phyloP scores from a whole-genome alignment of 140 eudicot species.

The Stevia rebaudiana region DNA sequence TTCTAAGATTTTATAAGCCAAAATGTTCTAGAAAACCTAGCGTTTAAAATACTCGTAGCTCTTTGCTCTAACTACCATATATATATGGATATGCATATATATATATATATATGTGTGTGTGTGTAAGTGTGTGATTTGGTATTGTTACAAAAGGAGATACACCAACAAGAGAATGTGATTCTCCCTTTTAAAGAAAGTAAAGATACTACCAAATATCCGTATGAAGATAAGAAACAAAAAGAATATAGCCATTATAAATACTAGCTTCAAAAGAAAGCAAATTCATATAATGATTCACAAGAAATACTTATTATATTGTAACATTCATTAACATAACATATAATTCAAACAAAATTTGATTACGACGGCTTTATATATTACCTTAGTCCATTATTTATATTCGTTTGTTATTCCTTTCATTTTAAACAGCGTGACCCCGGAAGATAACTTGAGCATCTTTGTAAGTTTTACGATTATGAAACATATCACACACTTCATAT shows the following conservation, averaged over 20 bases:
- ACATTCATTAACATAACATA: not conserved
- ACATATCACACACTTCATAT: too few relatives aligned
- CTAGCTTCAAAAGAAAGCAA: slow-evolving; percentile 36
- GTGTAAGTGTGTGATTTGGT: not conserved
- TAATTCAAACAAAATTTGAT: not conserved
- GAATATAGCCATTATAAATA: slow-evolving; percentile 23
- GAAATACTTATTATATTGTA: not conserved
- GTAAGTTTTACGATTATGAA: not conserved
- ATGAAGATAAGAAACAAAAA: slow-evolving; percentile 35
- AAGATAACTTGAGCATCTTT: not conserved
- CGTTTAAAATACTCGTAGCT: too few relatives aligned
- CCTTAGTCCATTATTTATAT: not conserved
- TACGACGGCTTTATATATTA: not conserved
- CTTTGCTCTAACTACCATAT: too few relatives aligned
- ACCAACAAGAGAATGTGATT: slow-evolving; percentile 36
- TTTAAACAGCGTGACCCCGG: not conserved
- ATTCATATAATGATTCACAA: not conserved
- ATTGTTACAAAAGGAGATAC: slow-evolving; percentile 18
- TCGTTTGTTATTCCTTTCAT: not conserved
- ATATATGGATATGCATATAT: too few relatives aligned
- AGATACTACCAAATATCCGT: slow-evolving; percentile 25
- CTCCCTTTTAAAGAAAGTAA: slow-evolving; percentile 39
- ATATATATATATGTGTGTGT: not conserved
- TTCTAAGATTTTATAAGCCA: too few relatives aligned
- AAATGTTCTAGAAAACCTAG: too few relatives aligned